Evolutionary conservation across 208 protist species (phyloP).

Genomic region (Acanthamoeba triangularis): DNA sequence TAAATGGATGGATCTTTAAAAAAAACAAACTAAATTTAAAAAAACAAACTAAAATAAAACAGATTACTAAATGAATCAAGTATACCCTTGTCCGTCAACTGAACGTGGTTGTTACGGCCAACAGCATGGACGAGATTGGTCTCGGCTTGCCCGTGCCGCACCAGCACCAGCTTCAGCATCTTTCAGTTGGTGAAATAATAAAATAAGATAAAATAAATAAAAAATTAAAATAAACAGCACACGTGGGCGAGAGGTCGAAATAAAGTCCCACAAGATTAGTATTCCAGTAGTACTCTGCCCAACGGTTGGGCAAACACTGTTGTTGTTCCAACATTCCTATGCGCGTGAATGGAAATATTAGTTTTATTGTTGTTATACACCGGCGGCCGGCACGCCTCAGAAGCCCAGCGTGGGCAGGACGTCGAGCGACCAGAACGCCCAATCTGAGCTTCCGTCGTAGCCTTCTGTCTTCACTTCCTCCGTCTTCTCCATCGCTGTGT

Average conservation of each 20-base stretch:
- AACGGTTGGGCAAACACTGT: no score
- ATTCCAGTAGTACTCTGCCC: no score
- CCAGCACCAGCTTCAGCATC: slow-evolving; percentile 31
- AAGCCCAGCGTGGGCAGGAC: neutral
- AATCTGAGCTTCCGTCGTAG: neutral
- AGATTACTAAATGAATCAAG: no score
- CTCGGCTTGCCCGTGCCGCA: slow-evolving; percentile 35
- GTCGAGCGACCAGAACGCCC: neutral
- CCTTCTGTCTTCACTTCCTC: neutral
- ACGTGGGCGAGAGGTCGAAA: no score
- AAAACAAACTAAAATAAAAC: neutral
- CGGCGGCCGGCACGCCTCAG: neutral
- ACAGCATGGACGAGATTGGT: slow-evolving; percentile 37
- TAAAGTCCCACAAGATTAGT: no score
- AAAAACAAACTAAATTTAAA: neutral
- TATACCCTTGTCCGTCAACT: slow-evolving; percentile 15
- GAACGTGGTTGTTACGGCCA: neutral
- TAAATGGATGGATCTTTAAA: no score
- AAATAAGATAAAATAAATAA: neutral
- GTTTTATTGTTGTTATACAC: no score
- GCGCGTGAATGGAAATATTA: no score
- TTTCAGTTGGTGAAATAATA: no score
- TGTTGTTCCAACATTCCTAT: no score
- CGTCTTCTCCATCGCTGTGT: neutral
- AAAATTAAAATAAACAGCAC: neutral